Percentiles rank a stretch among this genome's conserved stretches.
Evolutionary conservation across 768 basidiomycete species (phyloP).

Genomic region (Coprinellus micaceus): DNA sequence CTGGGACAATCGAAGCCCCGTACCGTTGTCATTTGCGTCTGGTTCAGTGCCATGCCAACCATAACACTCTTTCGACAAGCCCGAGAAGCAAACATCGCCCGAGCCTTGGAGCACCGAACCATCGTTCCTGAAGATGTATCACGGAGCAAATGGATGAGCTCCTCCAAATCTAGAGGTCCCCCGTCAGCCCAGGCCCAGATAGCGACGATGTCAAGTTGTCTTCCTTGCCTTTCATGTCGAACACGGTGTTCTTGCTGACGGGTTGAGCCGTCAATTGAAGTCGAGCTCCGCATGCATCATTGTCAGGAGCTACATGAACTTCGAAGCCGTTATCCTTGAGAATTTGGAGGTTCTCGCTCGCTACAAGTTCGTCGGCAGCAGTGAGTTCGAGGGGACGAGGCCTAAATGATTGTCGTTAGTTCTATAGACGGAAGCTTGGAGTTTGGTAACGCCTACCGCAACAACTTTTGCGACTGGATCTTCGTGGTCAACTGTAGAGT

Average conservation of each 20-base stretch:
- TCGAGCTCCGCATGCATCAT: conserved; percentile 21
- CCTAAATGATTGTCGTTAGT: conserved; percentile 39
- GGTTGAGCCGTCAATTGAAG: conserved; percentile 80
- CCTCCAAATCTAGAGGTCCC: conserved; percentile 73
- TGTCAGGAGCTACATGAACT: conserved; percentile 42
- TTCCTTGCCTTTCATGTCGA: conserved; percentile 75
- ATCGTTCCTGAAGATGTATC: conserved; percentile 75
- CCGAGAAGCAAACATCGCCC: conserved; percentile 94
- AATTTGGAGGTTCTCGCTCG: conserved; percentile 82
- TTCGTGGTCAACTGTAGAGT: conserved; percentile 85
- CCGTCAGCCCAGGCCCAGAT: neutral
- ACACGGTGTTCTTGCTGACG: conserved; percentile 85
- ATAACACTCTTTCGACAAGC: conserved; percentile 96
- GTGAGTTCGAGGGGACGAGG: conserved; percentile 77
- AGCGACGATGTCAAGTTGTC: neutral
- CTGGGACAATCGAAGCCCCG: conserved; percentile 50
- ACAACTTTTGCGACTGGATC: conserved; percentile 81
- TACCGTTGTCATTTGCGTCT: conserved; percentile 73
- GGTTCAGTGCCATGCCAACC: conserved; percentile 83
- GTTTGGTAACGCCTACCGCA: conserved; percentile 51
- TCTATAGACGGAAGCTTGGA: neutral
- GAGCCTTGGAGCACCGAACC: conserved; percentile 89
- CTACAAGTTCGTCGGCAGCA: conserved; percentile 85
- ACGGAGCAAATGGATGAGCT: conserved; percentile 81
- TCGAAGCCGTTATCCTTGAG: conserved; percentile 89